These are phyloP conservation scores for Penicillium desertorum DNA, from an alignment of 495 filamentous ascomycete species.

Conservation along the genomic window DNA sequence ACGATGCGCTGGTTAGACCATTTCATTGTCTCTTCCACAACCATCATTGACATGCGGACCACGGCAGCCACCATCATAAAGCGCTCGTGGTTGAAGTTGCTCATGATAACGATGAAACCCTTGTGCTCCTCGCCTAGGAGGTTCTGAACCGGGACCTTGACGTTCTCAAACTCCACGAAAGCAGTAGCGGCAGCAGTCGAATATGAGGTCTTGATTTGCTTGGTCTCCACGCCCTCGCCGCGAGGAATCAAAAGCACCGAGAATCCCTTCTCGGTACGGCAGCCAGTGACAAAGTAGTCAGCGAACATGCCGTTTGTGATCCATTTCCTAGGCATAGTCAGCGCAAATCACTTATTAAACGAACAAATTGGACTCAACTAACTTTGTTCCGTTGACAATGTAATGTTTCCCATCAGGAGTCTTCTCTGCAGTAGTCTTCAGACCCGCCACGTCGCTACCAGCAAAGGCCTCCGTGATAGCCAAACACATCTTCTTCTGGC, in stretches of 20 bases:
- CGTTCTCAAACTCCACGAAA: constrained; percentile 81
- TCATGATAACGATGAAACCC: constrained; percentile 84
- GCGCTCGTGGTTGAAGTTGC: constrained; percentile 82
- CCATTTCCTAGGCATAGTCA: constrained; percentile 60
- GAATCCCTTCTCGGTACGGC: constrained; percentile 79
- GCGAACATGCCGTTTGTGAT: constrained; percentile 85
- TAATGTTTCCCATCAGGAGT: constrained; percentile 82
- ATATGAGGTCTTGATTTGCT: constrained; percentile 83
- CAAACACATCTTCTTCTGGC: constrained; percentile 83
- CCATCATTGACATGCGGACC: constrained; percentile 61
- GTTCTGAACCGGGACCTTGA: constrained; percentile 79
- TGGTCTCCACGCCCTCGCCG: constrained; percentile 68
- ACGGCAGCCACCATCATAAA: constrained; percentile 69
- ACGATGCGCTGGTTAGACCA: constrained; percentile 90
- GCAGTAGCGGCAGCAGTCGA: constrained; percentile 76
- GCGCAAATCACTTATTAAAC: neutral
- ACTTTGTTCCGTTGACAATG: constrained; percentile 83
- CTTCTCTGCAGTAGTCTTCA: constrained; percentile 78
- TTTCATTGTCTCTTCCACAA: constrained; percentile 84
- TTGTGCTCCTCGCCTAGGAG: constrained; percentile 82
- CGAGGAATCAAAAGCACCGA: constrained; percentile 75
- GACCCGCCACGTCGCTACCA: constrained; percentile 79
- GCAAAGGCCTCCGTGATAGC: constrained; percentile 91
- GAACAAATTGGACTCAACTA: constrained; percentile 7
- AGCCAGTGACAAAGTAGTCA: constrained; percentile 83